Conservation (phyloP, 1,284 basidiomycete species). For the Trametes pubescens region DNA sequence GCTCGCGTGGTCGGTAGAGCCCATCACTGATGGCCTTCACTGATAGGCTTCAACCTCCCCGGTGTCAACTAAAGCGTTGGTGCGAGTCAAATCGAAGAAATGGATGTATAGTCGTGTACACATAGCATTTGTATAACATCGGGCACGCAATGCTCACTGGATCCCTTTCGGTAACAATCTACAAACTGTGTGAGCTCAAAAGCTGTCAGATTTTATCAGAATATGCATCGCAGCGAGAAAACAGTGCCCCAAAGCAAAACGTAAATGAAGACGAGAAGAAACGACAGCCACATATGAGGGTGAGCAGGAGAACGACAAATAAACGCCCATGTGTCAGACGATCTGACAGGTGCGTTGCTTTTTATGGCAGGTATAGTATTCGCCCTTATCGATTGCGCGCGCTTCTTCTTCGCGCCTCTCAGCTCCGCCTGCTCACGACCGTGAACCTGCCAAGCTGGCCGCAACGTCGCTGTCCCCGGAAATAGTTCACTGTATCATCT, state of each 20-base stretch:
- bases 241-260: too few species aligned
- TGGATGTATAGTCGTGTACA: not conserved
- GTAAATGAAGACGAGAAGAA: too few species aligned
- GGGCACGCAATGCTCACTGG: not conserved
- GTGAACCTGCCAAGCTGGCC: not conserved
- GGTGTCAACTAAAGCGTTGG: slow-evolving; percentile 13
- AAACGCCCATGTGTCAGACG: not conserved
- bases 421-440: not conserved
- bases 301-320: too few species aligned
- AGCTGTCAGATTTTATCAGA: not conserved
- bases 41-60: slow-evolving; percentile 18
- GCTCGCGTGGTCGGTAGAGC: not conserved
- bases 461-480: too few species aligned
- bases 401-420: not conserved
- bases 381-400: not conserved
- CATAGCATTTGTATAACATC: slow-evolving; percentile 4
- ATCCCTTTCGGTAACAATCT: not conserved
- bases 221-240: not conserved
- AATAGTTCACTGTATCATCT: too few species aligned
- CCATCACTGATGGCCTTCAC: not conserved
- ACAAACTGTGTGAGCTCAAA: not conserved
- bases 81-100: not conserved
- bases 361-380: slow-evolving; percentile 3
- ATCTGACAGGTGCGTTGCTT: not conserved
- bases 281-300: too few species aligned